Conservation (phyloP, 176 grass and related monocot genomes). For the Poa annua region DNA sequence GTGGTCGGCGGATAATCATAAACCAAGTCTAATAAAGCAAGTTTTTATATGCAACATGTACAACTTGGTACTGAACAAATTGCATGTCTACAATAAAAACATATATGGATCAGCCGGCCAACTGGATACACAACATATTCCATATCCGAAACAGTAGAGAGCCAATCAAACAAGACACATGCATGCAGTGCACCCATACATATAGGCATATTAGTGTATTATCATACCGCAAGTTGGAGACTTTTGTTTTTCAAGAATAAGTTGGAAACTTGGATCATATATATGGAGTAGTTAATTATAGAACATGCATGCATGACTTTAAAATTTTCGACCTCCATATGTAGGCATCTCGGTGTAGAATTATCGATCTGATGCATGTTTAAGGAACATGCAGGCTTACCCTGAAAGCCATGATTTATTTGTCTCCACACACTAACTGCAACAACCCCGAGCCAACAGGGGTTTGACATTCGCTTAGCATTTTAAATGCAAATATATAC, state of each 20-base stretch:
- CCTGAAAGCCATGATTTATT: not conserved
- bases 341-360: not conserved
- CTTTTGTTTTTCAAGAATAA: too few species aligned
- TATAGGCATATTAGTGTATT: not conserved
- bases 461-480: slow-evolving; percentile 22
- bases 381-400: not conserved
- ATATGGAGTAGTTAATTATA: not conserved
- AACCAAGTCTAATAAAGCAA: not conserved
- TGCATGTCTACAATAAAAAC: not conserved
- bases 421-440: not conserved
- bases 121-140: slow-evolving; percentile 10
- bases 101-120: slow-evolving; percentile 6
- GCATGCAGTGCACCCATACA: not conserved
- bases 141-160: slow-evolving; percentile 13
- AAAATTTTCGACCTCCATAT: not conserved
- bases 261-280: not conserved
- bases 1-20: too few species aligned
- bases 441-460: not conserved
- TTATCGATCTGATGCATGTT: not conserved
- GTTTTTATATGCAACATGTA: not conserved
- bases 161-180: not conserved
- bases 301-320: not conserved
- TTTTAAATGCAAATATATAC: not conserved
- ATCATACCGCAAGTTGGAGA: not conserved
- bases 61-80: not conserved